Percentiles rank a stretch among this genome's conserved stretches.
These are phyloP conservation scores for Nemania bipapillata DNA, from an alignment of 2,329 filamentous ascomycete genomes.

Conservation along the genomic window DNA sequence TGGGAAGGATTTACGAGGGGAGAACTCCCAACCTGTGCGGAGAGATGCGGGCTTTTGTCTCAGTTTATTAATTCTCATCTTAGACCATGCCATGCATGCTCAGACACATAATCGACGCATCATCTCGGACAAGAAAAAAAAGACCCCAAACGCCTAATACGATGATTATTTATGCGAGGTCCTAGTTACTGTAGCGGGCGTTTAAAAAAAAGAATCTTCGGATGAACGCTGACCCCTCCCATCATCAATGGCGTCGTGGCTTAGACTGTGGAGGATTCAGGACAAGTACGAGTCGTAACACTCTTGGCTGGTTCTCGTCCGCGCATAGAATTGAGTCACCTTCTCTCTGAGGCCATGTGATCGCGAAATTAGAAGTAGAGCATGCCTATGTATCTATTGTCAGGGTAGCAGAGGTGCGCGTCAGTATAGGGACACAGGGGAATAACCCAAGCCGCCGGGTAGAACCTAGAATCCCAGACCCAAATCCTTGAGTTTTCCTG, in stretches of 20 bases:
- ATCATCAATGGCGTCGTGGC: slow-evolving; percentile 1
- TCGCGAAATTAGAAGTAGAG: slow-evolving; percentile 1
- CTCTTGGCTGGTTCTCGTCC: slow-evolving; percentile 19
- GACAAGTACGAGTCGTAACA: background rate
- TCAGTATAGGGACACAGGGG: background rate
- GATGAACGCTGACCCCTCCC: background rate
- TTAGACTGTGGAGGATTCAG: background rate
- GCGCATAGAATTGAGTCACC: slow-evolving; percentile 9
- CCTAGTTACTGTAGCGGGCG: background rate
- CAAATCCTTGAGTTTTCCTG: background rate
- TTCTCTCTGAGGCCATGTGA: slow-evolving; percentile 17
- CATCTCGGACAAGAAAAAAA: background rate
- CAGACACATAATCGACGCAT: background rate
- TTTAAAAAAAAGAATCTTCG: background rate
- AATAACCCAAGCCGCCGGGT: background rate
- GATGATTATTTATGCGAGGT: background rate
- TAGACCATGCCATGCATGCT: background rate
- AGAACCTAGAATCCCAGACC: background rate
- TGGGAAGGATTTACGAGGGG: background rate
- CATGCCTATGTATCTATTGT: slow-evolving; percentile 6
- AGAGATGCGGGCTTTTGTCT: background rate
- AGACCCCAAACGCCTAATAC: background rate
- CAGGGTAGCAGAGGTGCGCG: slow-evolving; percentile 1
- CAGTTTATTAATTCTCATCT: background rate
- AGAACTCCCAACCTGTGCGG: background rate